Conservation (phyloP, 352 stramenopile species). For the Globisporangium uncinulatum region DNA sequence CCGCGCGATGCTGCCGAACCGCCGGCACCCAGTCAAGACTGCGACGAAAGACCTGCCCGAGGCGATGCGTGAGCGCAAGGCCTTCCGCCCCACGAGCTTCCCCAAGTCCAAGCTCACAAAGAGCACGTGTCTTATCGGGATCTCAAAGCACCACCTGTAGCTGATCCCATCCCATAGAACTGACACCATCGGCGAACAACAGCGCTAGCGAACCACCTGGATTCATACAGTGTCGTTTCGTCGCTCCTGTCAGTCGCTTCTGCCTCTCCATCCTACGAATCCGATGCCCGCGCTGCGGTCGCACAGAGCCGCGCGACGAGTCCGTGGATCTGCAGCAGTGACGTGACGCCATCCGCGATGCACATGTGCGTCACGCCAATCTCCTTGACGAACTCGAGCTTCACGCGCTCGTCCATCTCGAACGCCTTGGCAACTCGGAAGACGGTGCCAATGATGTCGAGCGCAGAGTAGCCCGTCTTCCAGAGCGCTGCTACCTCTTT, state of each 20-base stretch:
- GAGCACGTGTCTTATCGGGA: constrained; percentile 64
- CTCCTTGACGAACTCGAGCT: constrained; percentile 90
- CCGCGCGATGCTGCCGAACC: constrained; percentile 63
- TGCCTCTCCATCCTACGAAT: constrained; percentile 1
- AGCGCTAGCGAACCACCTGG: background rate
- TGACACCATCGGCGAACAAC: too few relatives aligned
- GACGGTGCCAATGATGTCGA: constrained; percentile 97
- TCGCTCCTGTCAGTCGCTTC: background rate
- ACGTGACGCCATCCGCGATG: constrained; percentile 91
- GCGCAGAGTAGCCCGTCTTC: constrained; percentile 91
- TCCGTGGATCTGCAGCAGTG: constrained; percentile 93
- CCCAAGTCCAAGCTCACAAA: constrained; percentile 75
- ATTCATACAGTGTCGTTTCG: background rate
- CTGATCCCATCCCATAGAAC: too few relatives aligned
- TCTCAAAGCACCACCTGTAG: constrained; percentile 76
- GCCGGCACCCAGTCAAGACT: constrained; percentile 62
- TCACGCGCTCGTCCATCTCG: constrained; percentile 78
- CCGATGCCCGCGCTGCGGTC: constrained; percentile 19
- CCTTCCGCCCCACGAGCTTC: constrained; percentile 51
- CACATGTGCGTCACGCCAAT: constrained; percentile 91
- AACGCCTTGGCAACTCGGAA: constrained; percentile 94
- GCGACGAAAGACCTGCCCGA: constrained; percentile 54
- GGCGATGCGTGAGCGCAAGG: constrained; percentile 59
- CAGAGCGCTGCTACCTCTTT: constrained; percentile 65
- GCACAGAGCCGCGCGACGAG: constrained; percentile 80